A percentile compares a stretch with the other conserved stretches of the same genome.
Conservation (phyloP, 2,329 filamentous ascomycete genomes). For the Stagonosporopsis chrysanthemi region DNA sequence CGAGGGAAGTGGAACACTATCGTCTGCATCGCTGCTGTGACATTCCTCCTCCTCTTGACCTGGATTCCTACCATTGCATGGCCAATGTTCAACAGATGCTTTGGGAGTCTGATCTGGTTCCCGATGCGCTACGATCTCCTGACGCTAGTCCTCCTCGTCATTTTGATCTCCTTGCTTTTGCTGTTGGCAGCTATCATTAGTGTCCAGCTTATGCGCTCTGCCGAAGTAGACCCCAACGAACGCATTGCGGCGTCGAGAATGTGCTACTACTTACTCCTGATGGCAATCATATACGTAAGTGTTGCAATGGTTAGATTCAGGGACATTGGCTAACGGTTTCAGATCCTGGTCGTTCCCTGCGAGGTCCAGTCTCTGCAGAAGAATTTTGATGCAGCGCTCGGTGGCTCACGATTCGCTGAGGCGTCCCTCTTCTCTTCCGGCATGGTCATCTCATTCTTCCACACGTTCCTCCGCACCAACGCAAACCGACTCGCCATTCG, state of each 20-base stretch:
- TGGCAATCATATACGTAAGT: constrained; percentile 64
- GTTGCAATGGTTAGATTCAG: not conserved
- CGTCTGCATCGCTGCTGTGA: constrained; percentile 63
- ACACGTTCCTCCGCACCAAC: constrained; percentile 72
- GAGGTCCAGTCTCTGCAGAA: constrained; percentile 61
- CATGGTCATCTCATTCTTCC: constrained; percentile 69
- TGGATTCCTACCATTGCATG: constrained; percentile 67
- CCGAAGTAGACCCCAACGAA: constrained; percentile 65
- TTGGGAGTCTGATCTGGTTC: constrained; percentile 73
- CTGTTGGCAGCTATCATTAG: constrained; percentile 63
- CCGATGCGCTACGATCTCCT: constrained; percentile 66
- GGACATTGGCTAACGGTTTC: constrained; percentile 11
- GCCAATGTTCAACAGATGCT: constrained; percentile 67
- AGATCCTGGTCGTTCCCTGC: constrained; percentile 70
- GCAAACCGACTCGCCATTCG: constrained; percentile 64
- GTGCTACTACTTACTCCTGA: constrained; percentile 71
- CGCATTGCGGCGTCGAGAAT: constrained; percentile 71
- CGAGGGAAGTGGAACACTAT: constrained; percentile 67
- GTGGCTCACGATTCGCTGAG: constrained; percentile 68
- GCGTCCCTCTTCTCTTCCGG: constrained; percentile 72
- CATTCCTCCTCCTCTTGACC: constrained; percentile 61
- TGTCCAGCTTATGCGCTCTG: constrained; percentile 62
- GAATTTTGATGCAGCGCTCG: constrained; percentile 54
- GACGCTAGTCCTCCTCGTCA: constrained; percentile 62
- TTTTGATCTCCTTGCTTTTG: constrained; percentile 61